Evolutionary conservation across 2,329 filamentous ascomycete genomes (phyloP), one percentile per base, ranked within the genome.

Genomic region (Botrytis sinoallii): DNA sequence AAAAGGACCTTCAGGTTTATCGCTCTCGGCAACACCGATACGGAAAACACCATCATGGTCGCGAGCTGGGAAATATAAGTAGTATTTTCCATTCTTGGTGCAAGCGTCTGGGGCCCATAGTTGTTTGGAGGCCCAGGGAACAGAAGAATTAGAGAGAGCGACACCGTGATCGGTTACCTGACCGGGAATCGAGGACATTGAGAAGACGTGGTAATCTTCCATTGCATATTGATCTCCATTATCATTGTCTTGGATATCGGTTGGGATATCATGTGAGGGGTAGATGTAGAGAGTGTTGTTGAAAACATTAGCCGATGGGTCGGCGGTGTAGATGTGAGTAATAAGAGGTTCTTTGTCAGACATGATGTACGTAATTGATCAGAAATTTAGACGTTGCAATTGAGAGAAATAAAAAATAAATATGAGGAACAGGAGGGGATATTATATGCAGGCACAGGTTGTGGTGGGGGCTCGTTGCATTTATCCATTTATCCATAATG

Each of bases 151-250:
- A 71, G 85, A 86, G 59, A 95, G 87, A 22, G 87, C 91, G 67
- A 92, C 85, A 78, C 92, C 92, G 83, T 94, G 92, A 84, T 94
- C 92, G 32, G 86, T 90, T 3, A 94, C 91, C 12, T 48, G 12
- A 20, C 67, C 67, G 85, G 84, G 0, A 38, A 89, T 84, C 1
- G 86, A 84, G 72, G 88, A 86, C 74, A 88, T 82, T 42, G 84
- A 84, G 82, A 94, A 90, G 81, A 95, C 92, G 82, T 94, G 92
- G 86, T 95, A 95, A 84, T 95, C 92, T 73, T 84, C 86, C 92
- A 94, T 95, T 84, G 93, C 92, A 82, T 94, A 94, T 81, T 94
- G 92, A 83, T 94, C 92, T 80, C 92, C 92, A 86, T 94, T 93
- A 86, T 94, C 92, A 84, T 95, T 94, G 85, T 92, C 91, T 73